A percentile compares a stretch with the other conserved stretches of the same genome.
These are phyloP conservation scores for Cercospora brassicicola DNA, from an alignment of 2,329 filamentous ascomycete genomes.

Conservation along the genomic window DNA sequence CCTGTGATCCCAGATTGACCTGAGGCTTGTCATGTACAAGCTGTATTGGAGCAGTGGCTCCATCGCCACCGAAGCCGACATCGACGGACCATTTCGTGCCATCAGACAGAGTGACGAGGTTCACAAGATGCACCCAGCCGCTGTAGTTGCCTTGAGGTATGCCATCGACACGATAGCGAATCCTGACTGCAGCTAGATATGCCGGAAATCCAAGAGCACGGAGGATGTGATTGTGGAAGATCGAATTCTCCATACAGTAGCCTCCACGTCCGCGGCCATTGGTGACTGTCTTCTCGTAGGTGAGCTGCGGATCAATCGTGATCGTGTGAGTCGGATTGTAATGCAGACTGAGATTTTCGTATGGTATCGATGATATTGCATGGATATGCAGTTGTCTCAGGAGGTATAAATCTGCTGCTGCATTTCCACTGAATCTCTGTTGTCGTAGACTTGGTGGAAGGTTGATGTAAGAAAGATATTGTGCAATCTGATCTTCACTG, in stretches of 20 bases:
- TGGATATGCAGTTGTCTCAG: constrained; percentile 23
- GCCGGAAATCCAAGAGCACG: constrained; percentile 51
- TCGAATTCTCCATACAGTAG: constrained; percentile 62
- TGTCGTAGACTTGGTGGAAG: constrained; percentile 13
- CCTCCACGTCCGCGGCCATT: constrained; percentile 52
- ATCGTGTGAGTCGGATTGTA: constrained; percentile 51
- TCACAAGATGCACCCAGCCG: constrained; percentile 43
- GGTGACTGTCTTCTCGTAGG: constrained; percentile 54
- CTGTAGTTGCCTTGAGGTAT: constrained; percentile 27
- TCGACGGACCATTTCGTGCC: constrained; percentile 58
- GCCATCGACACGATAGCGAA: constrained; percentile 24
- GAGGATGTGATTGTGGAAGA: constrained; percentile 53
- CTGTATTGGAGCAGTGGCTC: constrained; percentile 58
- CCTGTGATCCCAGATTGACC: constrained; percentile 29
- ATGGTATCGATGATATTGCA: constrained; percentile 50
- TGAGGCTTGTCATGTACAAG: constrained; percentile 52
- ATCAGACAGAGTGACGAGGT: constrained; percentile 48
- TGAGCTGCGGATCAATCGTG: constrained; percentile 49
- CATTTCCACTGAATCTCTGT: constrained; percentile 14
- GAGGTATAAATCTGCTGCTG: constrained; percentile 14
- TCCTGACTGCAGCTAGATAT: constrained; percentile 42
- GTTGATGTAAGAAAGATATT: constrained; percentile 18
- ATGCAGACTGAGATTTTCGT: constrained; percentile 59
- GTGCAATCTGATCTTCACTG: constrained; percentile 10
- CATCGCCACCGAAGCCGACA: constrained; percentile 65